Evolutionary conservation across 495 filamentous ascomycete genomes (phyloP).

Genomic region (Sporormia fimetaria): DNA sequence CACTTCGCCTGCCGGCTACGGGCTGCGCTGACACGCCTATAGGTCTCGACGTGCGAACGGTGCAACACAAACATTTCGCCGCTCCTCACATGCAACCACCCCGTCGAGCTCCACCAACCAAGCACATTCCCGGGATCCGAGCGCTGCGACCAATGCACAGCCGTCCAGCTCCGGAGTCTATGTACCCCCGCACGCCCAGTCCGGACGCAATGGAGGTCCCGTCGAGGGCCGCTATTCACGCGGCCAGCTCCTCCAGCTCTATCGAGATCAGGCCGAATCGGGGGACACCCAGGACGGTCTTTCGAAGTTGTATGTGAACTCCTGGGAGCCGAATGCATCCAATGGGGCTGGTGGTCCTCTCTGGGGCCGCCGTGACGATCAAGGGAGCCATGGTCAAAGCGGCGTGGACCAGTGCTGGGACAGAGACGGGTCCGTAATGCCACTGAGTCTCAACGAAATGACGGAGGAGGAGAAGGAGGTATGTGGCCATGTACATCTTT

Average conservation of each 20-base stretch:
- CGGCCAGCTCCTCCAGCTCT: constrained; percentile 71
- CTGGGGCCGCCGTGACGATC: constrained; percentile 70
- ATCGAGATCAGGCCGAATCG: constrained; percentile 46
- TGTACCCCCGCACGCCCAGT: constrained; percentile 49
- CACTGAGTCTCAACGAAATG: constrained; percentile 65
- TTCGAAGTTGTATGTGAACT: constrained; percentile 57
- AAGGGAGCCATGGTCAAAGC: constrained; percentile 43
- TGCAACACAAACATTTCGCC: constrained; percentile 74
- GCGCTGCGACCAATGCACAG: constrained; percentile 1
- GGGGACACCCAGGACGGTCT: constrained; percentile 51
- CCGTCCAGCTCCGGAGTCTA: constrained; percentile 45
- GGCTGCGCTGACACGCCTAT: background rate
- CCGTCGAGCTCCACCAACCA: constrained; percentile 24
- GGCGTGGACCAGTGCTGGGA: constrained; percentile 90
- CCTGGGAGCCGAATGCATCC: constrained; percentile 61
- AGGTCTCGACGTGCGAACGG: constrained; percentile 68
- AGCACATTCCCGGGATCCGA: constrained; percentile 24
- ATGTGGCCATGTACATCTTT: constrained; percentile 23
- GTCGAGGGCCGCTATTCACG: constrained; percentile 63
- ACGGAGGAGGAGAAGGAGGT: constrained; percentile 77
- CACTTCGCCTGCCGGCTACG: background rate
- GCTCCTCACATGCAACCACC: constrained; percentile 58
- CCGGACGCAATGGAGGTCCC: constrained; percentile 47
- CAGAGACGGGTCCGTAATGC: constrained; percentile 54
- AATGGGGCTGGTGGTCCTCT: constrained; percentile 51